These are phyloP conservation scores for Nemania bipapillata DNA, from an alignment of 2,329 filamentous ascomycete species.

Conservation along the genomic window DNA sequence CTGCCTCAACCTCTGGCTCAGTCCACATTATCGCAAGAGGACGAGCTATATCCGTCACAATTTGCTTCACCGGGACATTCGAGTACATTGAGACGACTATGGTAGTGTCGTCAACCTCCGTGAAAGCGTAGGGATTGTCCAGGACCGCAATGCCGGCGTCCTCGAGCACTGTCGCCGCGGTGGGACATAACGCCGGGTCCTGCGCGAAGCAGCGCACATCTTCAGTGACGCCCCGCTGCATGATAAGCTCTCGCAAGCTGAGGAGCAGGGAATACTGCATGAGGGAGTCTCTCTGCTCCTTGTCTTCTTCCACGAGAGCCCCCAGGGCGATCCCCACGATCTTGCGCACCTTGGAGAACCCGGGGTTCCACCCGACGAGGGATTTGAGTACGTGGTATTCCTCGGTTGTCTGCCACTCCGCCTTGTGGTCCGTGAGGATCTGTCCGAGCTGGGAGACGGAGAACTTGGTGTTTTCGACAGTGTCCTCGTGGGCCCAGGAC, in stretches of 20 bases:
- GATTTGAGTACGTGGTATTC: neutral
- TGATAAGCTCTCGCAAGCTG: slow-evolving; percentile 3
- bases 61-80: slow-evolving; percentile 49
- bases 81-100: slow-evolving; percentile 48
- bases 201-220: slow-evolving; percentile 7
- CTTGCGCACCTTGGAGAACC: neutral
- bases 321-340: slow-evolving; percentile 4
- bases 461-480: neutral
- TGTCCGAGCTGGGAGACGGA: neutral
- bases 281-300: neutral
- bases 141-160: slow-evolving; percentile 45
- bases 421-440: neutral
- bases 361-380: neutral
- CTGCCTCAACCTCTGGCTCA: neutral
- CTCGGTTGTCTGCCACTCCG: neutral
- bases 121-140: slow-evolving; percentile 50
- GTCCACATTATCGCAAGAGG: slow-evolving; percentile 50
- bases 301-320: neutral
- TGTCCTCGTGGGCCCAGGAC: neutral
- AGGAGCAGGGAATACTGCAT: slow-evolving; percentile 1
- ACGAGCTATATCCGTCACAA: slow-evolving; percentile 51
- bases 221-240: neutral
- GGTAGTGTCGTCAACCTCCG: slow-evolving; percentile 48
- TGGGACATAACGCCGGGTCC: neutral
- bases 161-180: slow-evolving; percentile 33